These are phyloP conservation scores for Aspergillus fumigatus DNA, from an alignment of 2,329 filamentous ascomycete species.

Conservation along the genomic window DNA sequence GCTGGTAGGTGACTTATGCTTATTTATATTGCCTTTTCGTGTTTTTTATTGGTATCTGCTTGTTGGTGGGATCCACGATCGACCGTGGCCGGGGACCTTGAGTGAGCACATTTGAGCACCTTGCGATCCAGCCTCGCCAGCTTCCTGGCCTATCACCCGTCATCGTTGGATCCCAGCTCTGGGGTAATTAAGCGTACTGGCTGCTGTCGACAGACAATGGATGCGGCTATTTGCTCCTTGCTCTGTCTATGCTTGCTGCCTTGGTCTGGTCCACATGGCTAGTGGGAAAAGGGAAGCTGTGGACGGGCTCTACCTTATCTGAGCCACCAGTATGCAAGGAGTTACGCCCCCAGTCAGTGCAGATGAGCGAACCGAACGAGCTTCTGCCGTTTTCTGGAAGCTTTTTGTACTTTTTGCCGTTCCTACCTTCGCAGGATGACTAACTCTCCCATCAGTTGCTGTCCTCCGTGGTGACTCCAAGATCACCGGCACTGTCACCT, in stretches of 20 bases:
- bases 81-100: constrained; percentile 30
- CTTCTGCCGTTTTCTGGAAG: constrained; percentile 4
- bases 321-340: neutral
- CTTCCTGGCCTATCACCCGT: constrained; percentile 26
- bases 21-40: constrained; percentile 15
- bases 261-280: neutral
- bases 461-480: constrained; percentile 97
- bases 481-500: constrained; percentile 87
- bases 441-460: constrained; percentile 60
- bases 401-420: constrained; percentile 1
- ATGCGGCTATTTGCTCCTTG: neutral
- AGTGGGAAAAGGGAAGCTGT: neutral
- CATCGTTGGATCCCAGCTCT: constrained; percentile 8
- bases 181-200: constrained; percentile 4
- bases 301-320: neutral
- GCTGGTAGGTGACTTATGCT: constrained; percentile 63
- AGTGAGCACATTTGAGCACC: constrained; percentile 43
- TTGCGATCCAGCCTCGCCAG: constrained; percentile 23
- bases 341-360: neutral
- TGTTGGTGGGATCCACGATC: constrained; percentile 22
- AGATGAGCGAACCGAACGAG: neutral
- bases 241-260: neutral
- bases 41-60: constrained; percentile 13
- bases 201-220: constrained; percentile 2
- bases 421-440: constrained; percentile 2